These are phyloP conservation scores for Camelina sativa DNA, from an alignment of 345 rosid genomes.

Conservation along the genomic window DNA sequence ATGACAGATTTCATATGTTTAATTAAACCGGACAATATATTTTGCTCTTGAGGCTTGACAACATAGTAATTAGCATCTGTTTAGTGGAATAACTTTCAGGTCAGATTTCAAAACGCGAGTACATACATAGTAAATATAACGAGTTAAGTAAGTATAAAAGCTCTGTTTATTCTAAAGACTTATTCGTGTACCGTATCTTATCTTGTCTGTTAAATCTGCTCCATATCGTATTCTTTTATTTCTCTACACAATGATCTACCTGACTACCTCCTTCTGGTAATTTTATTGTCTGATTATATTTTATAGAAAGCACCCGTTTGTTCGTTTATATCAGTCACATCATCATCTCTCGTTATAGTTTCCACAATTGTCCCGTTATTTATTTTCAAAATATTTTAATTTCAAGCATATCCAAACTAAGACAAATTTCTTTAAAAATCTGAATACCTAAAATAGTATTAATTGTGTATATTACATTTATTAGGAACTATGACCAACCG, in stretches of 20 bases:
- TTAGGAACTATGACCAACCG: conserved; percentile 28
- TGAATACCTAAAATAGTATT: not conserved
- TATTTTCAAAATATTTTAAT: not conserved
- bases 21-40: not conserved
- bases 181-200: too few relatives aligned
- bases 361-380: conserved; percentile 1
- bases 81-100: not conserved
- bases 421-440: not conserved
- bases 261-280: not conserved
- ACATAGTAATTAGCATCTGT: not conserved
- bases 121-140: not conserved
- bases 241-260: conserved; percentile 18
- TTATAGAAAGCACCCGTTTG: conserved; percentile 11
- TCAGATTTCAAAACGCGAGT: too few relatives aligned
- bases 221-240: conserved; percentile 5
- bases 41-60: not conserved
- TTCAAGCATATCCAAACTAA: conserved; percentile 35
- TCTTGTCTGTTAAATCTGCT: not conserved
- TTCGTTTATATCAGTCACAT: conserved; percentile 29
- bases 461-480: conserved; percentile 22
- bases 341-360: conserved; percentile 16
- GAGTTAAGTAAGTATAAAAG: not conserved
- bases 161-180: not conserved
- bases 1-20: not conserved
- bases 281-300: not conserved